Evolutionary conservation across 148 eudicot genomes (phyloP).

Genomic region (Silene uniflora): DNA sequence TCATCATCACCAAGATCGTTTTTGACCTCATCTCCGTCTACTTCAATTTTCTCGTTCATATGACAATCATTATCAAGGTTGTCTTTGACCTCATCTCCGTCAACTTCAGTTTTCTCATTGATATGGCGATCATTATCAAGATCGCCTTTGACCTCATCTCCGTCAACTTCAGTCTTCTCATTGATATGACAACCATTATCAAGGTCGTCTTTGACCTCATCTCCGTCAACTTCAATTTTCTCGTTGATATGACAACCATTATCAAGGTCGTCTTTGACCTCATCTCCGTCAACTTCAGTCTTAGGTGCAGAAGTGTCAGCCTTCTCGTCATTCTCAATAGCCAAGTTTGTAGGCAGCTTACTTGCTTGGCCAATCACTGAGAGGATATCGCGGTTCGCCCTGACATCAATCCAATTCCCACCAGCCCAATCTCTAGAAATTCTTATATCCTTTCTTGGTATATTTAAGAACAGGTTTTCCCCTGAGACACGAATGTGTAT

Average conservation of each 20-base stretch:
- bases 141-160: slow-evolving; percentile 10
- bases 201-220: slow-evolving; percentile 18
- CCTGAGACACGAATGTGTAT: slow-evolving; percentile 37
- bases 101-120: neutral
- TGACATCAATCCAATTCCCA: slow-evolving; percentile 65
- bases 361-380: slow-evolving; percentile 26
- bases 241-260: neutral
- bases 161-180: slow-evolving; percentile 4
- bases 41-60: slow-evolving; percentile 20
- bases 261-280: slow-evolving; percentile 12
- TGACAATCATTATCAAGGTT: slow-evolving; percentile 15
- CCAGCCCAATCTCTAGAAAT: slow-evolving; percentile 81
- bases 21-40: slow-evolving; percentile 4
- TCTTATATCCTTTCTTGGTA: slow-evolving; percentile 48
- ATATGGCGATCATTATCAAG: neutral
- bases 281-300: neutral
- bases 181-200: slow-evolving; percentile 17
- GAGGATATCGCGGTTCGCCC: slow-evolving; percentile 48
- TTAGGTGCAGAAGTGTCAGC: slow-evolving; percentile 28
- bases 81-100: slow-evolving; percentile 8
- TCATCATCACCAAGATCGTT: slow-evolving; percentile 9
- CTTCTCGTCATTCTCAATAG: slow-evolving; percentile 34
- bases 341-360: slow-evolving; percentile 31
- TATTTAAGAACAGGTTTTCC: slow-evolving; percentile 54
- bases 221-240: neutral